phyloP scores from a whole-genome alignment of 805 yeast genomes.

The Ogataea populi-albae region DNA sequence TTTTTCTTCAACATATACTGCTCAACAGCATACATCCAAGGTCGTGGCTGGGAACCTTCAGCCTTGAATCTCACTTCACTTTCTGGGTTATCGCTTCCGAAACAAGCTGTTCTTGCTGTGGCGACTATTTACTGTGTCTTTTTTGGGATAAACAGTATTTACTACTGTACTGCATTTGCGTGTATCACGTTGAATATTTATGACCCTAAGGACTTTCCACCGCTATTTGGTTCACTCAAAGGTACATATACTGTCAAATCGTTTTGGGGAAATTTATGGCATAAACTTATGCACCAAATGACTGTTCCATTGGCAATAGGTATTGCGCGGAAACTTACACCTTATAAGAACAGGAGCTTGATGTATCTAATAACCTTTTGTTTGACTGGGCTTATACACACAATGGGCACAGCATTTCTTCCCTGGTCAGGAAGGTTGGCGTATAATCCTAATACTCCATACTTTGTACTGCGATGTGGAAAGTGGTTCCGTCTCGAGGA shows the following conservation, averaged over 20 bases:
- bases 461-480: constrained; percentile 12
- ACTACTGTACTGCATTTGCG: constrained; percentile 3
- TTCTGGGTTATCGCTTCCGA: constrained; percentile 9
- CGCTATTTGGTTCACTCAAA: constrained; percentile 15
- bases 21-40: constrained; percentile 8
- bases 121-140: constrained; percentile 10
- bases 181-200: constrained; percentile 1
- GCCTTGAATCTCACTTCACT: constrained; percentile 6
- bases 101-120: constrained; percentile 8
- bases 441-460: constrained; percentile 13
- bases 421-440: constrained; percentile 10
- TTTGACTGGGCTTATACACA: constrained; percentile 16
- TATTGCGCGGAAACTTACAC: not conserved
- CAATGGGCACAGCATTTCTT: constrained; percentile 11
- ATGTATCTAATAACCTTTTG: constrained; percentile 11
- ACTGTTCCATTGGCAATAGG: constrained; percentile 10
- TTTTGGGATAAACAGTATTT: constrained; percentile 8
- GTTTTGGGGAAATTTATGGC: constrained; percentile 19
- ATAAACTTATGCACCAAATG: constrained; percentile 13
- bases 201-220: constrained; percentile 10
- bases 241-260: constrained; percentile 12
- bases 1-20: constrained; percentile 7
- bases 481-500: no score
- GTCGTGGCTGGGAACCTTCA: constrained; percentile 13
- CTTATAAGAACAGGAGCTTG: constrained; percentile 1